Base-by-base conservation (phyloP, 768 basidiomycete species). In the Candolleomyces aberdarensis region DNA sequence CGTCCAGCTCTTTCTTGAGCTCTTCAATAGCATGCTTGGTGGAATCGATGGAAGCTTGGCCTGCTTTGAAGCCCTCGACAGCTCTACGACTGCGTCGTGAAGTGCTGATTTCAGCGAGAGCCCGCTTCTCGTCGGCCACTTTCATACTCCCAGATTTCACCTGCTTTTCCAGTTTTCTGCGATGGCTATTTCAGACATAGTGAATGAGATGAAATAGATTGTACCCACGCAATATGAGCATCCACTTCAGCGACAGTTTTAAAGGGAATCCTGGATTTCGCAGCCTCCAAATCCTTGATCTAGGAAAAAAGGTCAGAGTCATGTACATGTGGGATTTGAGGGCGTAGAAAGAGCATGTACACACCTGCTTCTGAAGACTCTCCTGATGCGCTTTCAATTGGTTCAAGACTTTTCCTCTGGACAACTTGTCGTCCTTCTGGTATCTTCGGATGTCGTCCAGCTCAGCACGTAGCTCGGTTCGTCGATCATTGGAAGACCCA, bases 71-170 rank as follows among this genome's bases (percentile, higher is more conserved):
- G 56, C 82, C 72, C 73, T 98, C 95, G 60, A 98, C 86, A 11
- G 77, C 76, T 70, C 82, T 87, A 56, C 93, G 87, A 61, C 75
- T 81, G 47, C 93, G 89, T 69, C 84, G 92, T 63, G 80, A 76
- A 48, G 82, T 80, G 63, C 81, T 85, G 63, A 99, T 96, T 67
- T 98, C 96, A 65, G 85, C 83, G n/a, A 99, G 82, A 5, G 95
- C 92, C 56, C 94, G 88, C 76, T 97, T 98, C 76, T 99, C 97
- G 60, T 97, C 96, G 29, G 88, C 94, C 60, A 98, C 82, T 71
- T 93, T 97, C 83, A 99, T 82, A 60, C 68, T 85, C 26, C 96
- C 96, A 5, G 92, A 92, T 70, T 98, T 96, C 57, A 99, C 88
- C 71, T 94, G 91, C 69, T 85, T 89, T 55, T 98, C 92, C 62